Base-by-base conservation (phyloP, 495 filamentous ascomycete genomes). In the Hypoxylon cercidicola region DNA sequence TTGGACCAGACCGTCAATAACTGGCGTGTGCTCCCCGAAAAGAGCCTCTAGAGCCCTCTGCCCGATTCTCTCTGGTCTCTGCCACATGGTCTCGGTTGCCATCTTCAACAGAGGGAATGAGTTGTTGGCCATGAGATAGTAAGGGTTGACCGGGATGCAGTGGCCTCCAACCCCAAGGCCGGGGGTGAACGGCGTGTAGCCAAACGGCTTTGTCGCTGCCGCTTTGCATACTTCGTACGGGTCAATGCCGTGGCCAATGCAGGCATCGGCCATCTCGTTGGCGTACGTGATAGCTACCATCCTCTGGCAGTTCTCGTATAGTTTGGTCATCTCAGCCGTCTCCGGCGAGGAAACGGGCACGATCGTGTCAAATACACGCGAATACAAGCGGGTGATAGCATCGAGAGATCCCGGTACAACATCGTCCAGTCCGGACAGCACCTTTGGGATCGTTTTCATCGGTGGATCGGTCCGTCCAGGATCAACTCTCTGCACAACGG, bases 211-310 rank as follows among this genome's bases (percentile, higher is more conserved):
- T 3, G 77, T 78, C 4, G 68, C 44, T 3, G 77, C 76, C 13
- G 77, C 76, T n/a, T 46, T 35, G 35, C 62, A 70, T 23, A 79
- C 76, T 47, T 78, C 77, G 56, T 70, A 75, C 3, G 74, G 67
- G 48, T 77, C 73, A 41, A 79, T 78, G n/a, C 62, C 71, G 53
- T 72, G 72, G 12, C 57, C 49, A 28, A 68, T 18, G 52, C 76
- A 79, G 18, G 77, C 77, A 59, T 79, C 74, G 15, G 75, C 74
- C 72, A 79, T 76, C 51, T 79, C 75, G 62, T 79, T 79, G 54
- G 68, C 76, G 51, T 74, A 78, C 23, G 77, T 71, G 53, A 79
- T 78, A 37, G 56, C 52, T 11, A 78, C 55, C 73, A 78, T 79
- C 15, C 77, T 64, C 48, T 78, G 70, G 64, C 76, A 79, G 40